Percentiles rank a stretch among this genome's conserved stretches.
Evolutionary conservation across 495 filamentous ascomycete genomes (phyloP).

Genomic region (Podospora pseudocomata): DNA sequence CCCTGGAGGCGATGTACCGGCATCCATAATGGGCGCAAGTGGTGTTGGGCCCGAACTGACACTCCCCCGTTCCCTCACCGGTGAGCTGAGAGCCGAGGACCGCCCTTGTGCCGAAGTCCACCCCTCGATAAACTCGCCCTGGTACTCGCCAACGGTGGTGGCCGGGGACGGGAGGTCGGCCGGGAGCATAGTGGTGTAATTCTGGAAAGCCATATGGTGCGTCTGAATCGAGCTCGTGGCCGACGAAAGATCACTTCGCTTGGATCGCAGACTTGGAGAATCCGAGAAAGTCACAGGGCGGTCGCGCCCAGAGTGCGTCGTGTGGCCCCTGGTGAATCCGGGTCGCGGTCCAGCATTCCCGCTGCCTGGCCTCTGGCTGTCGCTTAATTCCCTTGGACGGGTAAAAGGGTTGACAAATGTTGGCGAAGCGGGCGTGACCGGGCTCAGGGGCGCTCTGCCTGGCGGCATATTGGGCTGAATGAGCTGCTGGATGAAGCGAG

Average conservation of each 20-base stretch:
- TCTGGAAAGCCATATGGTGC: conserved; percentile 37
- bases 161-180: conserved; percentile 52
- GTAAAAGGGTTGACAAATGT: conserved; percentile 46
- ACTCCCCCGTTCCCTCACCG: conserved; percentile 41
- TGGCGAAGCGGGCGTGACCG: conserved; percentile 43
- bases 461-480: conserved; percentile 37
- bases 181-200: conserved; percentile 42
- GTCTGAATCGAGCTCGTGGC: conserved; percentile 46
- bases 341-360: conserved; percentile 32
- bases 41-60: conserved; percentile 38
- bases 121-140: conserved; percentile 53
- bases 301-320: conserved; percentile 36
- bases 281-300: conserved; percentile 41
- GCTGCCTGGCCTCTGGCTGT: conserved; percentile 32
- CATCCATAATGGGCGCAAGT: conserved; percentile 33
- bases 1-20: conserved; percentile 37
- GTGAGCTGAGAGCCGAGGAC: conserved; percentile 50
- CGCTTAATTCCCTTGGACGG: conserved; percentile 33
- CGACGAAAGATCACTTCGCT: conserved; percentile 52
- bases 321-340: conserved; percentile 36
- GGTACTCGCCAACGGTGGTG: conserved; percentile 48
- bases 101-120: conserved; percentile 56
- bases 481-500: conserved; percentile 41
- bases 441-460: conserved; percentile 36
- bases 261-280: conserved; percentile 52